Base-by-base conservation (phyloP, 164 flowering plant species). In the Santalum album region DNA sequence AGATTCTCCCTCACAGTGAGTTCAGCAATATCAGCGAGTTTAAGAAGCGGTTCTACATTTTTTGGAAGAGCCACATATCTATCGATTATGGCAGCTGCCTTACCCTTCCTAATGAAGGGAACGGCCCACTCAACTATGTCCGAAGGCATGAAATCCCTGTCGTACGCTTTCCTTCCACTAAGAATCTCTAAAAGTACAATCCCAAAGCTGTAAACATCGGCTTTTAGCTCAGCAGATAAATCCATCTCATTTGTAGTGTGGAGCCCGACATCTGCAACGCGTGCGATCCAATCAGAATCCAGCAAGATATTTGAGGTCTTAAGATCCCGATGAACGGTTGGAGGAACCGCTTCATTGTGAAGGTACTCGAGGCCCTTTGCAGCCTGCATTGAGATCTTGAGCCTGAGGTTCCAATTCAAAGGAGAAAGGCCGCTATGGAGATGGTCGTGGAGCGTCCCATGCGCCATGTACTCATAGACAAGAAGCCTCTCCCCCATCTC, bases 401-500 rank as follows among this genome's bases (percentile, higher is more conserved):
- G 57, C 54, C 96, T 62, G 34, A 78, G 68, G 61, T 17, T 67
- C 96, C 96, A 87, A 53, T 67, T 78, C 29, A 81, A 59, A 12
- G 84, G 80, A 10, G 92, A 78, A 42, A 81, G 74, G 3, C 81
- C 87, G 1, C 87, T 78, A 34, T 87, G 90, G 39, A 87, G 86
- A 61, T 82, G 90, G 22, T 87, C 92, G 55, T 79, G 72, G 23
- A 87, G 81, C 1, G 92, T 81, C 19, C 96, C 96, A 56, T 75
- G 80, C n/a, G 87, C 77, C 92, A 87, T 87, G 29, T 54, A 75
- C 66, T 87, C 96, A 23, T 87, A 87, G 32, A 87, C 92, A 24
- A 87, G 75, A 36, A 87, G 34, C 62, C 96, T 73, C 70, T 85
- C 91, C 36, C 92, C 92, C 92, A 82, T 87, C 59, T 84, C 91